A percentile compares a stretch with the other conserved stretches of the same genome.
phyloP scores from a whole-genome alignment of 306 rosid species.

The Phaseolus lunatus region DNA sequence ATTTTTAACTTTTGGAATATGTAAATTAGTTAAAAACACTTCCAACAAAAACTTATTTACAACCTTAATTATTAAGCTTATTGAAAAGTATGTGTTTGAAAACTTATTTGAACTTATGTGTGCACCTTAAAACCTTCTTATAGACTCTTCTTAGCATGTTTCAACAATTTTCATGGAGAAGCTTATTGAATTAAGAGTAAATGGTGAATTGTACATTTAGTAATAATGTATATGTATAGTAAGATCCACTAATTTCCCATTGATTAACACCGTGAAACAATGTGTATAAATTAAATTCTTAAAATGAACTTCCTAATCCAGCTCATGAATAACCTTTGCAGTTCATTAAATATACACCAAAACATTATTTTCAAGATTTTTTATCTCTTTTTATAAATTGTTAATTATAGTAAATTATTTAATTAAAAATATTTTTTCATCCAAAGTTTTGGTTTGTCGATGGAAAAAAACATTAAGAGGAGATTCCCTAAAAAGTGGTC shows the following conservation, averaged over 20 bases:
- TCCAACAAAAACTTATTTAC: background rate
- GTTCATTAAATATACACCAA: background rate
- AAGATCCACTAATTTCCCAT: too few relatives aligned
- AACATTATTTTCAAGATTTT: background rate
- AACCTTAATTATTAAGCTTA: background rate
- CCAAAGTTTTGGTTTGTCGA: too few relatives aligned
- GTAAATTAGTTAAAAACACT: background rate
- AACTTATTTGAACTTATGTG: background rate
- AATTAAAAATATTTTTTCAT: too few relatives aligned
- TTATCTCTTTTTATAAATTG: background rate
- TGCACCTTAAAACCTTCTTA: background rate
- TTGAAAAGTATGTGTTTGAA: background rate
- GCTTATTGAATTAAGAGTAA: background rate
- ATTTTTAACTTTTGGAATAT: too few relatives aligned
- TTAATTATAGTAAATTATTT: background rate
- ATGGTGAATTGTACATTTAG: too few relatives aligned
- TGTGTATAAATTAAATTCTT: too few relatives aligned
- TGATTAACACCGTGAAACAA: too few relatives aligned
- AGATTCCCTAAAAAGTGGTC: too few relatives aligned
- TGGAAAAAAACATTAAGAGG: too few relatives aligned
- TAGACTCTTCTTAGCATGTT: background rate
- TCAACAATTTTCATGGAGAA: background rate
- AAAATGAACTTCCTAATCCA: background rate
- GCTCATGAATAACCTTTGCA: background rate
- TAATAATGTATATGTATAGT: too few relatives aligned